Base-by-base conservation (phyloP, 1,139 yeast genomes). In the Komagataea norvegica region DNA sequence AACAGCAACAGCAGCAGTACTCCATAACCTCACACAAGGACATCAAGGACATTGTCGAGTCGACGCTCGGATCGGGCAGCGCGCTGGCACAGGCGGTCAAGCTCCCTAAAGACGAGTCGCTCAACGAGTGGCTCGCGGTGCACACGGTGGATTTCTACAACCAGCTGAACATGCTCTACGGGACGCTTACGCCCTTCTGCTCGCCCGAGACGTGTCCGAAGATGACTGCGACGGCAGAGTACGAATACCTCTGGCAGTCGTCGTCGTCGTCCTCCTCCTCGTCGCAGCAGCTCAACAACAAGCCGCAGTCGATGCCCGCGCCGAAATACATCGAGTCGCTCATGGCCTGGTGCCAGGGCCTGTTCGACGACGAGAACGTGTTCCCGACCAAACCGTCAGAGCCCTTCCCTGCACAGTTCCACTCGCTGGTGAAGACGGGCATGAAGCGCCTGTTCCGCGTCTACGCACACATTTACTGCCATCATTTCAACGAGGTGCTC, bases 381-480 rank as follows among this genome's bases (percentile, higher is more conserved):
- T 91, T 93, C 61, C 99, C 99, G 3, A 73, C 88, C 6, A 86
- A 87, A 59, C 74, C 81, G 52, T 95, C 95, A 6, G 93, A 86
- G 10, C 91, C 94, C 4, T 87, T 87, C 60, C 72, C 77, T 13
- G 76, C 81, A 14, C 83, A 76, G 47, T 86, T 82, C 56, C 82
- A 79, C 17, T 73, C 74, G 9, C 72, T 87, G 46, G 86, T 86
- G 36, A 82, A 79, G 56, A 89, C 94, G 16, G 86, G 91, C 34
- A 77, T 89, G 67, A 88, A 89, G 61, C 74, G 98, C 48, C 67
- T 91, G 42, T 91, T 89, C 60, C 73, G 99, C 58, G 88, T 91
- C n/a, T 93, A 93, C 58, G 97, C 98, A 3, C 99, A 91, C 63
- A 86, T 91, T 31, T 91, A 91, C 61, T 91, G 98, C 56, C 97